Evolutionary conservation across 306 rosid species (phyloP), one percentile per base, ranked within the genome.

Genomic region (Vigna radiata): DNA sequence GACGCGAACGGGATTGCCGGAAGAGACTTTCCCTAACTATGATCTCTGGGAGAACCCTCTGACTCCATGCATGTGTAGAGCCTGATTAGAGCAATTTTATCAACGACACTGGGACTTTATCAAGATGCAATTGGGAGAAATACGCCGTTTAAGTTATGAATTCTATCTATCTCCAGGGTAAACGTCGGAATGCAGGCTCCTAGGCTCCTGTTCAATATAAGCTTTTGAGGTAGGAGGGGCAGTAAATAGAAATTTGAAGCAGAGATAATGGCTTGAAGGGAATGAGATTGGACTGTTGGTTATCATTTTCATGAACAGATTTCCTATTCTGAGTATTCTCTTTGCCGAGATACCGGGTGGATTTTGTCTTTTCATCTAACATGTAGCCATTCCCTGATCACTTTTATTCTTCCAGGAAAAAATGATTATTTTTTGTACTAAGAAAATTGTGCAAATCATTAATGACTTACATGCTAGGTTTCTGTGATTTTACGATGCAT

Each of bases 11-110:
- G 98, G 97, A 58, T 85, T 93, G 84, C 98, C 98, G 0, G 98
- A 93, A 88, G 98, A 82, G 69, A 93, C 98, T 80, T 93, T 93
- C 76, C 98, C 98, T 5, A 91, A 93, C 88, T 93, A 93, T 31
- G 98, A 93, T 85, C 87, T 93, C 25, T 93, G 98, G 98, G 98
- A 93, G 88, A 93, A 93, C 83, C 99, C 99, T 18, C 84, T 95
- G 8, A 90, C 97, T 47, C 99, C 99, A 39, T 95, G 99, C 91
- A 95, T 95, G 99, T 95, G 99, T 86, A 92, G 77, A 87, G 96
- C 94, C 73, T 95, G 85, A 89, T 44, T 70, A 70, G 31, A 56
- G 46, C 70, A 77, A 69, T 69, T 77, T 77, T 73, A 62, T 64
- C 37, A 73, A 75, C 75, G 2, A 58, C 68, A 54, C 50, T 39